These are phyloP conservation scores for Phytophthora hibernalis DNA, from an alignment of 352 stramenopile species.

Conservation along the genomic window DNA sequence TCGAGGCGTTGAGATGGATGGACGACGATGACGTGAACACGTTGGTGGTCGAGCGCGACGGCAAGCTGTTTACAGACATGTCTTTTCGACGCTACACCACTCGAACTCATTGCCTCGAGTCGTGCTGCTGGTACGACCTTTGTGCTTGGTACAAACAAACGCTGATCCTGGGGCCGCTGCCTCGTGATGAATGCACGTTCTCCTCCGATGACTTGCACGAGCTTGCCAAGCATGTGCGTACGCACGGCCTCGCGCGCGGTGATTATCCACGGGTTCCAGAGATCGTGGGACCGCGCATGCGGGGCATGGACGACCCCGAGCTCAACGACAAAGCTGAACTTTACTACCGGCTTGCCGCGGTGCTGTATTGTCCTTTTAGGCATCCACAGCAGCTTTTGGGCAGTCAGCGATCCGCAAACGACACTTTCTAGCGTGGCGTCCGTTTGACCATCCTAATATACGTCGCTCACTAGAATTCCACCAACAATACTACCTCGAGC, in stretches of 20 bases:
- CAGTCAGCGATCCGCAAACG: neutral
- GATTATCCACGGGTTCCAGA: constrained; percentile 28
- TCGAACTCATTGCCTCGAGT: constrained; percentile 15
- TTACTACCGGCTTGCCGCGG: constrained; percentile 16
- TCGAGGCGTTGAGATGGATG: constrained; percentile 30
- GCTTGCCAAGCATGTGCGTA: constrained; percentile 2
- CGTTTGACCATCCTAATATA: neutral
- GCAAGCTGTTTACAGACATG: constrained; percentile 18
- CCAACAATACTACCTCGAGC: constrained; percentile 25
- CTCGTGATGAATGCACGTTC: constrained; percentile 2
- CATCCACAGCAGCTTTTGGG: constrained; percentile 7
- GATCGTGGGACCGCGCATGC: constrained; percentile 27
- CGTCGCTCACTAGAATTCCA: constrained; percentile 21
- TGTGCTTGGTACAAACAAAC: constrained; percentile 23
- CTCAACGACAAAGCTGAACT: constrained; percentile 19
- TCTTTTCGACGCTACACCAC: constrained; percentile 26
- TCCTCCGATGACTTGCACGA: neutral
- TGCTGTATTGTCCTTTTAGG: constrained; percentile 27
- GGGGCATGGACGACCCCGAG: constrained; percentile 15
- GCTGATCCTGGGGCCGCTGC: neutral
- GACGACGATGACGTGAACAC: constrained; percentile 19
- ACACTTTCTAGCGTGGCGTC: neutral
- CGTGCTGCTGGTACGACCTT: constrained; percentile 33
- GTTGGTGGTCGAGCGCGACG: constrained; percentile 9
- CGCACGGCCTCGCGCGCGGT: constrained; percentile 4